These are phyloP conservation scores for Trichophyton rubrum DNA, from an alignment of 2,329 filamentous ascomycete genomes.

Conservation along the genomic window DNA sequence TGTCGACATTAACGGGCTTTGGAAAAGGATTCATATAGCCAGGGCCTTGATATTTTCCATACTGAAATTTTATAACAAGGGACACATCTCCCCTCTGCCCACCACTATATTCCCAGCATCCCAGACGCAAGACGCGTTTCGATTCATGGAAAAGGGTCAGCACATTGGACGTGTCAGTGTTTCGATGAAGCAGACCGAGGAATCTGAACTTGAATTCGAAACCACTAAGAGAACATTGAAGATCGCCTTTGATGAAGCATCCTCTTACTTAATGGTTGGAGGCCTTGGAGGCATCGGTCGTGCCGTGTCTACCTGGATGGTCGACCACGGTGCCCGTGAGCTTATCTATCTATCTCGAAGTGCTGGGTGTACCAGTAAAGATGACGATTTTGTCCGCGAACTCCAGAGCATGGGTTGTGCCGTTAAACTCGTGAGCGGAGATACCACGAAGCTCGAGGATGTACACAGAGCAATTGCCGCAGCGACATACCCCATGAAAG, in stretches of 20 bases:
- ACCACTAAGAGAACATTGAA: background rate
- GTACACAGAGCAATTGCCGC: background rate
- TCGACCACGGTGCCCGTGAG: background rate
- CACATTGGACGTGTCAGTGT: slow-evolving; percentile 13
- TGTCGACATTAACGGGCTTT: slow-evolving; percentile 6
- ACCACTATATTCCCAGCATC: slow-evolving; percentile 19
- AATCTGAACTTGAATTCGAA: background rate
- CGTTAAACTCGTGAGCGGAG: background rate
- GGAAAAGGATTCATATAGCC: background rate
- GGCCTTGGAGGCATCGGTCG: background rate
- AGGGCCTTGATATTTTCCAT: too few species aligned
- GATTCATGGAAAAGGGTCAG: slow-evolving; percentile 17
- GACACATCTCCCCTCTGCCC: slow-evolving; percentile 21
- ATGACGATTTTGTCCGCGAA: background rate
- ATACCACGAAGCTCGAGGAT: background rate
- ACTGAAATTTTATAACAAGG: background rate
- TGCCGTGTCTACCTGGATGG: background rate
- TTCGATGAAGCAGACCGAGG: background rate
- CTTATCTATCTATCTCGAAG: background rate
- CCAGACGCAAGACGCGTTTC: slow-evolving; percentile 18
- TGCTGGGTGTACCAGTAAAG: background rate
- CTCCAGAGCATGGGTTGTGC: background rate
- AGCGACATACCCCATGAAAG: background rate
- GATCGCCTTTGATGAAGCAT: too few species aligned
- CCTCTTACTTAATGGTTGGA: background rate